Conservation (phyloP, 192 early-diverging fungal genomes). For the Chytriomyces confervae region DNA sequence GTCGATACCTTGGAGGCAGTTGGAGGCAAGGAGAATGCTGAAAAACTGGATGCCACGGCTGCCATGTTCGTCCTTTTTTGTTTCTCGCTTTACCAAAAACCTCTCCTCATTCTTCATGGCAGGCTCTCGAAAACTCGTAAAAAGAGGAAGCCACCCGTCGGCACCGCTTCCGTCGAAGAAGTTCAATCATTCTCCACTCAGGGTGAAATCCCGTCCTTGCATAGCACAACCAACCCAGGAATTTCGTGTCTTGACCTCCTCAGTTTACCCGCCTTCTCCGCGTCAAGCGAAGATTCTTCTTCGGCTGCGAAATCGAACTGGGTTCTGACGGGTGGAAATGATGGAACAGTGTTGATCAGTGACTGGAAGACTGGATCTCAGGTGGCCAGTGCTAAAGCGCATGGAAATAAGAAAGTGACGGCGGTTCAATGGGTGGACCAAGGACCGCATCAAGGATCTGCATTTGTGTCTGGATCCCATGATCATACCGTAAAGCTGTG, state of each 20-base stretch:
- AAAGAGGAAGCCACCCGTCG: constrained; percentile 81
- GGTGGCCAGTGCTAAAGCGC: constrained; percentile 76
- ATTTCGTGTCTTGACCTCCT: constrained; percentile 52
- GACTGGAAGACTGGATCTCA: constrained; percentile 59
- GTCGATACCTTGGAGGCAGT: constrained; percentile 48
- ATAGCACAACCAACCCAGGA: constrained; percentile 75
- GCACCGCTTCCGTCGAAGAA: constrained; percentile 68
- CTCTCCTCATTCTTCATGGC: background rate
- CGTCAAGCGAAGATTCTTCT: background rate
- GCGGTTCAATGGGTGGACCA: constrained; percentile 70
- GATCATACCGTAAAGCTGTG: constrained; percentile 83
- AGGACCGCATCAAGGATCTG: constrained; percentile 49
- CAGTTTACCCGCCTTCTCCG: constrained; percentile 10
- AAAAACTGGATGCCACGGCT: constrained; percentile 43
- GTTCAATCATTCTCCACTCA: constrained; percentile 64
- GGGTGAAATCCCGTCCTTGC: constrained; percentile 64
- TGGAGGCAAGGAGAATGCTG: constrained; percentile 43
- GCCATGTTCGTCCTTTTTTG: constrained; percentile 27
- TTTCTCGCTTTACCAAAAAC: background rate
- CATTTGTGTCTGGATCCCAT: constrained; percentile 75
- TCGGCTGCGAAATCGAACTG: constrained; percentile 44
- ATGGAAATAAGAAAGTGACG: constrained; percentile 77
- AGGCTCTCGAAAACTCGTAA: constrained; percentile 71
- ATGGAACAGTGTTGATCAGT: constrained; percentile 79
- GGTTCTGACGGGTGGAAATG: constrained; percentile 79